Percentiles rank a stretch among this genome's conserved stretches.
phyloP scores from a whole-genome alignment of 805 yeast species.

The Pichia cabralensis region DNA sequence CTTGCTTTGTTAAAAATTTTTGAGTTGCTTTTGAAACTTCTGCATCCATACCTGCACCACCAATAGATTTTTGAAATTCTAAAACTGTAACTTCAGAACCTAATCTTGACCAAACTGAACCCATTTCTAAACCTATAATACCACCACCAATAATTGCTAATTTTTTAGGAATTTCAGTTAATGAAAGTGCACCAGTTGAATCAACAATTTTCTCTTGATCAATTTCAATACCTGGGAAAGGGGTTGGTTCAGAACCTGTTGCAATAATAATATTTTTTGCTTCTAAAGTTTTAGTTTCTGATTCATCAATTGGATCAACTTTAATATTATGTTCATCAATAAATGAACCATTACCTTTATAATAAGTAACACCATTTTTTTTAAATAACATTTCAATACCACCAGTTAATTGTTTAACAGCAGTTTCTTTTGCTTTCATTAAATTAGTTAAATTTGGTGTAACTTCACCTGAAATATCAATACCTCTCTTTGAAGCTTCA shows the following conservation, averaged over 20 bases:
- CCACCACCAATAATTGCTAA: constrained; percentile 97
- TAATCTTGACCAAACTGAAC: constrained; percentile 90
- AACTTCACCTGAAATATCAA: constrained; percentile 65
- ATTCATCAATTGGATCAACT: constrained; percentile 82
- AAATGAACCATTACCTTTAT: constrained; percentile 88
- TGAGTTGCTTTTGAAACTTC: constrained; percentile 89
- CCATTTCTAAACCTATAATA: constrained; percentile 99
- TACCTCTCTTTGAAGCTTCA: constrained; percentile 84
- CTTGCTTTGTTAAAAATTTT: constrained; percentile 89
- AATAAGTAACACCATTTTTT: constrained; percentile 89
- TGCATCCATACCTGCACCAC: constrained; percentile 98
- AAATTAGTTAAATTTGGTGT: constrained; percentile 64
- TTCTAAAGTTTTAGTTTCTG: constrained; percentile 58
- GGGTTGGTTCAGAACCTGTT: constrained; percentile 97
- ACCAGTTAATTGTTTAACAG: constrained; percentile 81
- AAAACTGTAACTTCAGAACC: constrained; percentile 93
- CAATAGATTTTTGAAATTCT: constrained; percentile 84
- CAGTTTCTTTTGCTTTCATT: constrained; percentile 86
- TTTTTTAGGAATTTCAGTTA: constrained; percentile 86
- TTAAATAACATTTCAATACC: constrained; percentile 94
- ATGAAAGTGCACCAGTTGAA: constrained; percentile 82
- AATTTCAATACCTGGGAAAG: constrained; percentile 94
- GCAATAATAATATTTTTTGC: constrained; percentile 91
- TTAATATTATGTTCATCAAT: constrained; percentile 67
- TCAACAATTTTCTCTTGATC: constrained; percentile 97